Conservation (phyloP, 140 eudicot genomes). For the Oenanthe javanica region DNA sequence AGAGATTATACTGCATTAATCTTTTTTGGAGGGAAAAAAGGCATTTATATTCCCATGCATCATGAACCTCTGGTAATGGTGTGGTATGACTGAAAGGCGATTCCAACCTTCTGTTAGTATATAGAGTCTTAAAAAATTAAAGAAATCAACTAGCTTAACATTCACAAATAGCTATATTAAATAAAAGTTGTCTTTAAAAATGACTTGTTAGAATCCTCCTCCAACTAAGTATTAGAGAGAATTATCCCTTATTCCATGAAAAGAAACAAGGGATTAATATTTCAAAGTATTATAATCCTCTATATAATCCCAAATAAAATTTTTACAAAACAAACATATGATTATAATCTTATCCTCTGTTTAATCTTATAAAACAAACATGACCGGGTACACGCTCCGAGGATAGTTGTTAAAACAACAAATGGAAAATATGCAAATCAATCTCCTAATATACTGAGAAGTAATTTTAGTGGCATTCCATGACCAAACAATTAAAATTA, state of each 20-base stretch:
- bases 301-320: neutral
- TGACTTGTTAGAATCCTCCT: neutral
- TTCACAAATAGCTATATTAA: neutral
- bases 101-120: conserved; percentile 29
- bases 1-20: no score
- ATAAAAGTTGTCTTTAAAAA: conserved; percentile 15
- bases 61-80: conserved; percentile 56
- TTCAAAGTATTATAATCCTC: no score
- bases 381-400: conserved; percentile 43
- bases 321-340: no score
- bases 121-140: conserved; percentile 52
- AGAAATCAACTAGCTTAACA: conserved; percentile 42
- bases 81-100: conserved; percentile 27
- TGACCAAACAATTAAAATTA: no score
- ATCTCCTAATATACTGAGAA: neutral
- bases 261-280: no score
- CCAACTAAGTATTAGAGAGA: no score
- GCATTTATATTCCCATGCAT: conserved; percentile 85
- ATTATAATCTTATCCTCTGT: no score
- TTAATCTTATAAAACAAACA: no score
- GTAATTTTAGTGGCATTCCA: no score
- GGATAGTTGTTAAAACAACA: conserved; percentile 49
- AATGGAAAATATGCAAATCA: conserved; percentile 7
- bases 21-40: no score
- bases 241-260: no score